Base-by-base conservation (phyloP, 441 rosid genomes). In the Pelargonium australe region DNA sequence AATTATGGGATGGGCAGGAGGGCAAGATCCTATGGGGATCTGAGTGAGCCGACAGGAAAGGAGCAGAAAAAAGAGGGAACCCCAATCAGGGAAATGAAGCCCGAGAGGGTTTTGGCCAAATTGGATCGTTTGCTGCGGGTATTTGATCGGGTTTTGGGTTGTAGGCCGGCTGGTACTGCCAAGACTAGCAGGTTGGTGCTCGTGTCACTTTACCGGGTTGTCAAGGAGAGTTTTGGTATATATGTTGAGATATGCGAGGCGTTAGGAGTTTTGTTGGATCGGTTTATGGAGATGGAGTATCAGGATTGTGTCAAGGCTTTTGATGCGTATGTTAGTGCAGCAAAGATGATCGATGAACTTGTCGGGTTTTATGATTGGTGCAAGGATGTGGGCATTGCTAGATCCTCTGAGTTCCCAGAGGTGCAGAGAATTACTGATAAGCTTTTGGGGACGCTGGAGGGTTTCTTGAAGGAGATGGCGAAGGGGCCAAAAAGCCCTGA, bases 401-500 rank as follows among this genome's bases (percentile, higher is more conserved):
- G 99, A 81, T 89, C 99, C 0, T 88, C 97, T 0, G 99, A 95
- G 81, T 95, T 86, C 68, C 99, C 99, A 3, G 97, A 92, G 73
- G 92, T 95, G 74, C 99, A 95, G 84, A 90, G 86, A 80, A 95
- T 95, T 68, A 90, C 98, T 0, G 80, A 86, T 62, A 95, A 91
- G 75, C 77, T 91, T 72, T 74, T 95, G 85, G 99, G 90, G 83
- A 90, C 97, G 0, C 72, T 95, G 83, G 97, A 91, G 73, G 99
- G 89, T 82, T 91, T 91, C 77, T 80, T 95, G 71, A 88, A 96
- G 81, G 99, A 95, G 71, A 83, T 96, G 77, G 88, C 97, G 0
- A 95, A 95, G 78, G 82, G 82, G 57, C 79, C 86, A 3, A 92
- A 87, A 80, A 91, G 96, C 77, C 97, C 97, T 0, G 97, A 90